Conservation (phyloP, 1,284 basidiomycete species). For the Serendipita sp. region DNA sequence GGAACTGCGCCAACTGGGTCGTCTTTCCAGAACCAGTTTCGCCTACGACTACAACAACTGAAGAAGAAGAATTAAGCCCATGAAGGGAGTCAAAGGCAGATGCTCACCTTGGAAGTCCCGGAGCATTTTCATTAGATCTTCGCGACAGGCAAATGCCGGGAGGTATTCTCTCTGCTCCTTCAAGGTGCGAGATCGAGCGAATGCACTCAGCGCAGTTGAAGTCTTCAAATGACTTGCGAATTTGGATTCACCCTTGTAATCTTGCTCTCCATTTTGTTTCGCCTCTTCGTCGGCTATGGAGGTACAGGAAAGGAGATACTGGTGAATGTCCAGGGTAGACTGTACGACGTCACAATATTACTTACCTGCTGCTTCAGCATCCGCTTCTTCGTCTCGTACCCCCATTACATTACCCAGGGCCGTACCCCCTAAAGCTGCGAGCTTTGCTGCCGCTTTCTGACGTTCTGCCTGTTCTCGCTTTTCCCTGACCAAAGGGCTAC, state of each 20-base stretch:
- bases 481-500: slow-evolving; percentile 84
- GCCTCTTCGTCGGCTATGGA: slow-evolving; percentile 28
- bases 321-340: slow-evolving; percentile 63
- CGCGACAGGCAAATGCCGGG: slow-evolving; percentile 94
- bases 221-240: slow-evolving; percentile 85
- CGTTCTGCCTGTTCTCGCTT: slow-evolving; percentile 92
- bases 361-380: slow-evolving; percentile 53
- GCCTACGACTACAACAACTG: slow-evolving; percentile 85
- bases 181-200: slow-evolving; percentile 71
- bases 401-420: slow-evolving; percentile 94
- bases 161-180: slow-evolving; percentile 95
- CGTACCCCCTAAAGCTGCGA: slow-evolving; percentile 85
- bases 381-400: slow-evolving; percentile 86
- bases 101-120: slow-evolving; percentile 85
- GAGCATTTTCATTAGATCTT: slow-evolving; percentile 79
- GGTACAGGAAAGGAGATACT: slow-evolving; percentile 27
- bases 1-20: slow-evolving; percentile 80
- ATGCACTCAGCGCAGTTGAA: slow-evolving; percentile 64
- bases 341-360: slow-evolving; percentile 18
- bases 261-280: slow-evolving; percentile 34
- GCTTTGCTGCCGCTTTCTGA: slow-evolving; percentile 88
- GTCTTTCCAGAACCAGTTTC: slow-evolving; percentile 96
- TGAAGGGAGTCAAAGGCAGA: neutral
- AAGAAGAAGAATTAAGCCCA: neutral
- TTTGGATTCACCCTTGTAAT: slow-evolving; percentile 85